phyloP scores from a whole-genome alignment of 2,329 filamentous ascomycete genomes.

The Gaeumannomyces tritici region DNA sequence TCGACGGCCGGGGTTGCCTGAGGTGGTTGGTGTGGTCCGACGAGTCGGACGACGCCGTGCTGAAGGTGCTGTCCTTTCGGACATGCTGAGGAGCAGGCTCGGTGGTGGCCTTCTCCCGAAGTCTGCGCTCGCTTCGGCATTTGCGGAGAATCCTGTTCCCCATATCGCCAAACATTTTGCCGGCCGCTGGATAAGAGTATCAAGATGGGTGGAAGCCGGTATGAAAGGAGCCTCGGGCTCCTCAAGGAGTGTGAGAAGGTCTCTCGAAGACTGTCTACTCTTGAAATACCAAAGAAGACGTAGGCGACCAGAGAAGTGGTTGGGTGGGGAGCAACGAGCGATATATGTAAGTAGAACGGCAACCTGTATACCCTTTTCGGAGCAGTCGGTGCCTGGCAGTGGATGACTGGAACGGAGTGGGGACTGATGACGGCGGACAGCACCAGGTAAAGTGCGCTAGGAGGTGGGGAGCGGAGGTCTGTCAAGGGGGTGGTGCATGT shows the following conservation, averaged over 20 bases:
- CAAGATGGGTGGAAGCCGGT: not conserved
- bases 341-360: not conserved
- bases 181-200: not conserved
- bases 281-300: not conserved
- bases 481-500: not conserved
- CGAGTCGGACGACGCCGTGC: not conserved
- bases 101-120: not conserved
- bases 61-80: not conserved
- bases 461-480: not conserved
- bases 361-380: not conserved
- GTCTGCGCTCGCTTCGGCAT: conserved; percentile 4
- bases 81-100: not conserved
- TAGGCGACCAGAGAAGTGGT: not conserved
- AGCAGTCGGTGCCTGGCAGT: not conserved
- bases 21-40: not conserved
- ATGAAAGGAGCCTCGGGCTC: not conserved
- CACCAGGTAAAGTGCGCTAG: not conserved
- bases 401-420: not conserved
- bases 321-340: not conserved
- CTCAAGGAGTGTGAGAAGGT: not conserved
- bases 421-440: not conserved
- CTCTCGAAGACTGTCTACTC: not conserved
- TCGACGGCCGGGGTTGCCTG: not conserved
- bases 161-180: not conserved
- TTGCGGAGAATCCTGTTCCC: conserved; percentile 3